phyloP scores from a whole-genome alignment of 192 early-diverging fungal species.

The Podila clonocystis region DNA sequence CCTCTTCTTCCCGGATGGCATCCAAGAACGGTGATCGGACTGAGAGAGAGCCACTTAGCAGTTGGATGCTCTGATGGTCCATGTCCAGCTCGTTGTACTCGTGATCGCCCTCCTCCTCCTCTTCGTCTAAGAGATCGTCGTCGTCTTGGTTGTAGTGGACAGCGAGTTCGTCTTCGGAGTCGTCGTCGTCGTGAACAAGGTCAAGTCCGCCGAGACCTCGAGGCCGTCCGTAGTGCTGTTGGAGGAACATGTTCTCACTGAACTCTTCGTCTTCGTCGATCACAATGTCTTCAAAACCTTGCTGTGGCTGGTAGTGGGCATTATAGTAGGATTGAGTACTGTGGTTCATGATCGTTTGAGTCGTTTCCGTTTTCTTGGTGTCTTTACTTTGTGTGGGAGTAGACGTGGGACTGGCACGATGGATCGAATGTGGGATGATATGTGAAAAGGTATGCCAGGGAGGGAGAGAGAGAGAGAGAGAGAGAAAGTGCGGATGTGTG shows the following conservation, averaged over 20 bases:
- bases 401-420: neutral
- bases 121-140: neutral
- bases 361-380: neutral
- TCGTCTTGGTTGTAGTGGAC: constrained; percentile 9
- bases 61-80: constrained; percentile 44
- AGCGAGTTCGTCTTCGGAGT: constrained; percentile 26
- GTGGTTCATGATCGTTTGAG: constrained; percentile 15
- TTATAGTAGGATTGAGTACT: constrained; percentile 25
- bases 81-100: constrained; percentile 45
- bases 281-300: constrained; percentile 18
- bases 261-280: constrained; percentile 47
- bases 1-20: constrained; percentile 48
- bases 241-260: constrained; percentile 33
- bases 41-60: constrained; percentile 43
- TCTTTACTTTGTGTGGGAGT: neutral
- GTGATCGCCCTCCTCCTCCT: constrained; percentile 18
- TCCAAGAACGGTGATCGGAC: constrained; percentile 42
- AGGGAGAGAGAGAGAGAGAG: neutral
- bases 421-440: too few species aligned
- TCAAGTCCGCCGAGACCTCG: constrained; percentile 6
- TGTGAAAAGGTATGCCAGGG: too few species aligned
- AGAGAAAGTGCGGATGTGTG: neutral
- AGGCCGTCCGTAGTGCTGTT: constrained; percentile 38
- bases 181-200: constrained; percentile 34
- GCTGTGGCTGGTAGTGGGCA: constrained; percentile 14